Percentiles rank a stretch among this genome's conserved stretches.
phyloP scores from a whole-genome alignment of 768 basidiomycete genomes.

The Tricholomella constricta region DNA sequence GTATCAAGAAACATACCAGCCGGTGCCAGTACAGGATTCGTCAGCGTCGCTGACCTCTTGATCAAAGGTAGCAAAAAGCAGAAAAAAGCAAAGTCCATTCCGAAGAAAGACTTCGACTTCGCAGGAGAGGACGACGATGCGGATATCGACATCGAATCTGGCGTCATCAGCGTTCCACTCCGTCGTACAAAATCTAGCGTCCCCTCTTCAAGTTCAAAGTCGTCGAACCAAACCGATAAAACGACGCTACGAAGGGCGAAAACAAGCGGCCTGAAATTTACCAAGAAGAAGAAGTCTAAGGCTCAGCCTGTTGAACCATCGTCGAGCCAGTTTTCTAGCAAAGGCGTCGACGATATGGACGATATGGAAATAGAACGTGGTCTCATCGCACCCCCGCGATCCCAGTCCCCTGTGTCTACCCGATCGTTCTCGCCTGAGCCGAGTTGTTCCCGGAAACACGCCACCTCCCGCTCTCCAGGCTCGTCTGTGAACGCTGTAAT shows the following conservation, averaged over 20 bases:
- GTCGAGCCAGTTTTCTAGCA: constrained; percentile 43
- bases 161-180: constrained; percentile 39
- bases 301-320: constrained; percentile 25
- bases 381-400: constrained; percentile 21
- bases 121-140: constrained; percentile 67
- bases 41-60: constrained; percentile 64
- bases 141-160: constrained; percentile 67
- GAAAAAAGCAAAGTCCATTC: constrained; percentile 35
- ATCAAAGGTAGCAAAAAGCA: constrained; percentile 49
- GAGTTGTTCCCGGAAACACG: background rate
- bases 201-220: constrained; percentile 24
- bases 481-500: constrained; percentile 11
- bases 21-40: constrained; percentile 73
- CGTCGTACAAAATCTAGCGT: constrained; percentile 55
- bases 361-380: constrained; percentile 58
- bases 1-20: constrained; percentile 69
- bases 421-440: constrained; percentile 1
- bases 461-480: background rate
- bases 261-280: constrained; percentile 37
- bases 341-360: constrained; percentile 53
- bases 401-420: background rate
- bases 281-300: constrained; percentile 30
- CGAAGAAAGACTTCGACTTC: constrained; percentile 45
- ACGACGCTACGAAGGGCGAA: constrained; percentile 45
- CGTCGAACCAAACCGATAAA: constrained; percentile 32